Evolutionary conservation across 2,329 filamentous ascomycete genomes (phyloP), one percentile per base, ranked within the genome.

Genomic region (Venturia oleaginea): DNA sequence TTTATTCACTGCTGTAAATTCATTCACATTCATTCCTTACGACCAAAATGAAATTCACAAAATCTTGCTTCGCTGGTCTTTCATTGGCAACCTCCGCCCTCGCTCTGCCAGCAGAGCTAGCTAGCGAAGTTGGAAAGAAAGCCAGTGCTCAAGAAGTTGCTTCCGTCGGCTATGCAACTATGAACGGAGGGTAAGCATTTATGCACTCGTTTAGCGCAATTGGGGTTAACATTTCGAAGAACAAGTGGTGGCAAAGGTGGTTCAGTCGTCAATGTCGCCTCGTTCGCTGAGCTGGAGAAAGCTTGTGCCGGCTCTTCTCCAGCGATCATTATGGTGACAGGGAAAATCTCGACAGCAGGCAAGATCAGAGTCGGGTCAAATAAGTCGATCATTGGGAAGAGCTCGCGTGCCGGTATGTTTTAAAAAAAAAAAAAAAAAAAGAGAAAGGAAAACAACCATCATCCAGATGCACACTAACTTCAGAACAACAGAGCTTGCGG

Each of bases 361-460:
- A 75, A 79, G 61, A 71, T 83, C 66, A 76, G 78, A 66, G 72
- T 84, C 43, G 71, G 73, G 62, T 77, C 77, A 65, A 79, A 81
- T 73, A 84, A 81, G 65, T 79, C 78, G 27, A 74, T 84, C 66
- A 74, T 83, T 63, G 82, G 82, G 64, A 76, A 80, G 65, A 77
- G 80, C 30, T 34, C 30, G 27, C 4, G n/a, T 2, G 51, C 51
- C 30, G 51, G 51, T 57, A 34, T 4, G 51, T 57, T 3, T 4
- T 0, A 19, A 34, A 34, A 1, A 34, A 34, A 4, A n/a, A n/a
- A n/a, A n/a, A n/a, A n/a, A n/a, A n/a, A n/a, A n/a, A n/a, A n/a
- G n/a, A n/a, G n/a, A n/a, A n/a, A n/a, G n/a, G n/a, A n/a, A n/a
- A n/a, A n/a, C n/a, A n/a, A n/a, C 11, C 30, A 10, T 17, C 10